Conservation (phyloP, 2,329 filamentous ascomycete genomes). For the Epichloe glyceriae region DNA sequence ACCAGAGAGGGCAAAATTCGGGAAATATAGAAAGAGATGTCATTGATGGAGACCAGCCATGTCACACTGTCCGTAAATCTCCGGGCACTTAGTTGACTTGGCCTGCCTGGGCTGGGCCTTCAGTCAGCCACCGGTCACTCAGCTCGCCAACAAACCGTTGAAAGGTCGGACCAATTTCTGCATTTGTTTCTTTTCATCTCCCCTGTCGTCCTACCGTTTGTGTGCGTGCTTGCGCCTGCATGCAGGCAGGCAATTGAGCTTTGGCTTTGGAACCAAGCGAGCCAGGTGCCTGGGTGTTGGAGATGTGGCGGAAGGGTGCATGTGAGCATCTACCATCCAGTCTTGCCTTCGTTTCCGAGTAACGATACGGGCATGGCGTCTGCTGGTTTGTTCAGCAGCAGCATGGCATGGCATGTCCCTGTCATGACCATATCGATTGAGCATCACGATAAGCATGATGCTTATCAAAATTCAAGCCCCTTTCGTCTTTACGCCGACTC, state of each 20-base stretch:
- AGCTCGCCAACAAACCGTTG: background rate
- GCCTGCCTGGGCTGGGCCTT: background rate
- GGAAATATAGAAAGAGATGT: background rate
- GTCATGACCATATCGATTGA: background rate
- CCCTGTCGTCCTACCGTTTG: background rate
- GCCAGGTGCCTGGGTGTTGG: background rate
- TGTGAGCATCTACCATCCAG: constrained; percentile 1
- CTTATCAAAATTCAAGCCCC: background rate
- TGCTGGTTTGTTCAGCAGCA: background rate
- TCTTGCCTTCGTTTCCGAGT: background rate
- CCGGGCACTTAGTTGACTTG: background rate
- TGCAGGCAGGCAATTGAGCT: background rate
- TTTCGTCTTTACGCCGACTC: background rate
- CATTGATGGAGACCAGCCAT: too few relatives aligned
- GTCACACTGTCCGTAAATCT: background rate
- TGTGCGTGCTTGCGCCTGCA: background rate
- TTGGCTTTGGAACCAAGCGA: background rate
- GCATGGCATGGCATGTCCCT: background rate
- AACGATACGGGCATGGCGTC: background rate
- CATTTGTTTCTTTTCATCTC: background rate
- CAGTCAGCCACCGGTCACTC: background rate
- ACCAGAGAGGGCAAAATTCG: background rate
- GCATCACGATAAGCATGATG: background rate
- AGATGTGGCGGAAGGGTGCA: background rate
- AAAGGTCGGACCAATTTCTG: background rate